Percentiles rank a stretch among this genome's conserved stretches.
Conservation (phyloP, 2,329 filamentous ascomycete species). For the Penicillium glabrum region DNA sequence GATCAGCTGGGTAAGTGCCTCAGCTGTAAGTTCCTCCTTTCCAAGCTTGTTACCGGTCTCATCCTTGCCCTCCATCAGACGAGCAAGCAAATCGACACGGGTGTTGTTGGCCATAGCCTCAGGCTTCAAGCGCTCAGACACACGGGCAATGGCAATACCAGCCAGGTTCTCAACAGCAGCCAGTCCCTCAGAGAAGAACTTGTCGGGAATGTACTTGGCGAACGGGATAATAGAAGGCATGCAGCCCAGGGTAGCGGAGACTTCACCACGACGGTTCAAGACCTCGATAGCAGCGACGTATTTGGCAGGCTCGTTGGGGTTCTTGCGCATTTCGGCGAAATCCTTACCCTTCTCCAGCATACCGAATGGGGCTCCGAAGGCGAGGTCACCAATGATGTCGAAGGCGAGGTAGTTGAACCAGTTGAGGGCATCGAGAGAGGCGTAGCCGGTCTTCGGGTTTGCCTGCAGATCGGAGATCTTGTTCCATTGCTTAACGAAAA, state of each 20-base stretch:
- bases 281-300: slow-evolving; percentile 83
- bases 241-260: slow-evolving; percentile 76
- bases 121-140: slow-evolving; percentile 70
- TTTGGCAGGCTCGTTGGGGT: slow-evolving; percentile 60
- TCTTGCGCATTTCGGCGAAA: slow-evolving; percentile 69
- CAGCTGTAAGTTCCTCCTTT: slow-evolving; percentile 78
- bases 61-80: slow-evolving; percentile 83
- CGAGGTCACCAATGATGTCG: slow-evolving; percentile 61
- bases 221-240: slow-evolving; percentile 74
- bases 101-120: slow-evolving; percentile 60
- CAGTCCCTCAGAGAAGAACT: slow-evolving; percentile 75
- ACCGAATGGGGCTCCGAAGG: slow-evolving; percentile 76
- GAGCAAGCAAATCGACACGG: slow-evolving; percentile 76
- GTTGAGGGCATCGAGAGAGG: slow-evolving; percentile 69
- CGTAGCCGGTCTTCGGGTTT: slow-evolving; percentile 53
- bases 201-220: slow-evolving; percentile 76
- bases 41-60: slow-evolving; percentile 74
- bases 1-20: slow-evolving; percentile 85
- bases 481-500: slow-evolving; percentile 74
- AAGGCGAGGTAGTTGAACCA: slow-evolving; percentile 76
- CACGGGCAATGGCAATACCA: slow-evolving; percentile 82
- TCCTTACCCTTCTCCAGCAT: slow-evolving; percentile 79
- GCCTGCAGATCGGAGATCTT: slow-evolving; percentile 54
- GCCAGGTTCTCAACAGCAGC: slow-evolving; percentile 76
- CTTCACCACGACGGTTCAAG: slow-evolving; percentile 82